Evolutionary conservation across 805 yeast species (phyloP).

Genomic region (Hanseniaspora clermontiae): DNA sequence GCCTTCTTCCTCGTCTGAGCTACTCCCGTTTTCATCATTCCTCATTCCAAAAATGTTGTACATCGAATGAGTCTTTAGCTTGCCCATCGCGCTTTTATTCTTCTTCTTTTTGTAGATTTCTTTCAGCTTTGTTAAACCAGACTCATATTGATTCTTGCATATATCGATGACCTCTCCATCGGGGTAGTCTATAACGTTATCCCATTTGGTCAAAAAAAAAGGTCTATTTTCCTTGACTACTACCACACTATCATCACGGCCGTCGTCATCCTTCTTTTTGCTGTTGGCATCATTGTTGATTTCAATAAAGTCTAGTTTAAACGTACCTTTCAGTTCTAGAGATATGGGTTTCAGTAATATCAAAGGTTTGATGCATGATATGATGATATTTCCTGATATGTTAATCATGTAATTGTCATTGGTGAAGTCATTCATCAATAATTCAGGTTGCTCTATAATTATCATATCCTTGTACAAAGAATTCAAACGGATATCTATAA

Average conservation of each 20-base stretch:
- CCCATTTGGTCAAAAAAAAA: constrained; percentile 67
- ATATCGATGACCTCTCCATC: constrained; percentile 24
- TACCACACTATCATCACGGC: constrained; percentile 28
- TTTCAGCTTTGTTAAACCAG: background rate
- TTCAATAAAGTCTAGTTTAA: constrained; percentile 47
- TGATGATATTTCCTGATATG: constrained; percentile 61
- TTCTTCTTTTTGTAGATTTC: background rate
- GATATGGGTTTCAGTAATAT: constrained; percentile 43
- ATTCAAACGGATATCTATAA: constrained; percentile 27
- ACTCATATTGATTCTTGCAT: constrained; percentile 10
- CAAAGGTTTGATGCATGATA: constrained; percentile 58
- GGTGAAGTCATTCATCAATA: constrained; percentile 35
- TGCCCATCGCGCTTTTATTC: constrained; percentile 3
- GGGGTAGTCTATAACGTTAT: constrained; percentile 32
- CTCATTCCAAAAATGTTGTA: background rate
- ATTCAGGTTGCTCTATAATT: constrained; percentile 58
- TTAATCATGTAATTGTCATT: constrained; percentile 47
- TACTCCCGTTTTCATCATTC: background rate
- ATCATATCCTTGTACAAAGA: constrained; percentile 46
- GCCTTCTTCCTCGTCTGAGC: background rate
- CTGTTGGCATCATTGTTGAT: constrained; percentile 17
- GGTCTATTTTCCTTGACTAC: constrained; percentile 39
- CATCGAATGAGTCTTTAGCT: background rate
- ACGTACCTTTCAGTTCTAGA: constrained; percentile 48
- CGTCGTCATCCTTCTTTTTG: constrained; percentile 23